These are phyloP conservation scores for Leptomonas seymouri DNA, from an alignment of 208 protist genomes.

Conservation along the genomic window DNA sequence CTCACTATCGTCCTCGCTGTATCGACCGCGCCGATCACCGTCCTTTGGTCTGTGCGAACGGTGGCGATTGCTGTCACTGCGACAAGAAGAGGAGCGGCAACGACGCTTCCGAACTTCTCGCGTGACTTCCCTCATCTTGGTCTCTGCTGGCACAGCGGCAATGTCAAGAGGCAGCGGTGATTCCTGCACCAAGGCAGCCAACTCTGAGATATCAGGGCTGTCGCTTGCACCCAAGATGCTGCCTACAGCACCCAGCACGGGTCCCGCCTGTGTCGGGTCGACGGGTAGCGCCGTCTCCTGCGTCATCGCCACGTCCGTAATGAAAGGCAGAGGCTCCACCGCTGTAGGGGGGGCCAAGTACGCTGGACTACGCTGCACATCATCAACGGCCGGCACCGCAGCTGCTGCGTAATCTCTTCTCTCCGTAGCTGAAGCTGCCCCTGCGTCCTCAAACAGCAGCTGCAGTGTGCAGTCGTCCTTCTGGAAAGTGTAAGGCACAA, in stretches of 20 bases:
- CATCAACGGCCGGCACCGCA: background rate
- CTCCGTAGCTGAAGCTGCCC: background rate
- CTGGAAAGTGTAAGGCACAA: constrained; percentile 47
- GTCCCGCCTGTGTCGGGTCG: constrained; percentile 22
- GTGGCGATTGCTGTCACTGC: background rate
- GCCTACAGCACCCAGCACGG: background rate
- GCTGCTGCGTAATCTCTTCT: background rate
- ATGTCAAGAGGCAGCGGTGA: constrained; percentile 5
- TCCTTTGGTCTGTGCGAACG: background rate
- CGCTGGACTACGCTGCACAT: background rate
- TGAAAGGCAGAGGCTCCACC: constrained; percentile 14
- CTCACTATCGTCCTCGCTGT: background rate
- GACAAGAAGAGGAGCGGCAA: background rate
- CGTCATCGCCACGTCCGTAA: constrained; percentile 11
- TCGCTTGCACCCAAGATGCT: background rate
- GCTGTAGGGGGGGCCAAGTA: constrained; percentile 5
- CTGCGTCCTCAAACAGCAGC: constrained; percentile 20
- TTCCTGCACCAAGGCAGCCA: constrained; percentile 26
- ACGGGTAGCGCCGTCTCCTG: background rate
- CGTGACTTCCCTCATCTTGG: background rate
- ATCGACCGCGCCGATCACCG: background rate
- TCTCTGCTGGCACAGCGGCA: background rate
- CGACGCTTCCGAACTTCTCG: background rate
- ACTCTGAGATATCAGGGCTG: constrained; percentile 12
- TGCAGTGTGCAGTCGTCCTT: constrained; percentile 33